phyloP scores from a whole-genome alignment of 306 rosid species.

The Castanea sativa region DNA sequence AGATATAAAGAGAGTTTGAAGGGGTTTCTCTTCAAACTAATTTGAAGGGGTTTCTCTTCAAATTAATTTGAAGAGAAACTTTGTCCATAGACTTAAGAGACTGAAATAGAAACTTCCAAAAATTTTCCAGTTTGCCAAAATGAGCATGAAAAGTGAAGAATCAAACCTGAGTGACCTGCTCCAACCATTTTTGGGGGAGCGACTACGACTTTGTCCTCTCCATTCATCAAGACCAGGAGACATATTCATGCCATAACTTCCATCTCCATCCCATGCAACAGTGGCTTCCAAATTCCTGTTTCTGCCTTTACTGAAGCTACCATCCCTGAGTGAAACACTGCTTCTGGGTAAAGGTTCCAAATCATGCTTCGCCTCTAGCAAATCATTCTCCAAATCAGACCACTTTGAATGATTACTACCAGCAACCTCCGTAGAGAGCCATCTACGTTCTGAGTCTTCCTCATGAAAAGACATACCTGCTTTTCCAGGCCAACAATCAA shows the following conservation, averaged over 20 bases:
- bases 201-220: slow-evolving; percentile 57
- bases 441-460: slow-evolving; percentile 43
- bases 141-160: not conserved
- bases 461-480: slow-evolving; percentile 26
- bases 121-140: not conserved
- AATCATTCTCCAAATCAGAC: slow-evolving; percentile 58
- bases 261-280: slow-evolving; percentile 64
- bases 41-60: too few relatives aligned
- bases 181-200: slow-evolving; percentile 71
- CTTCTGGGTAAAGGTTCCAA: slow-evolving; percentile 60
- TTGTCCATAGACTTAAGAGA: not conserved
- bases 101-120: not conserved
- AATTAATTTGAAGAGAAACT: too few relatives aligned
- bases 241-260: slow-evolving; percentile 49
- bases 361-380: slow-evolving; percentile 46
- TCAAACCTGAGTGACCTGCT: slow-evolving; percentile 65
- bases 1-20: too few relatives aligned
- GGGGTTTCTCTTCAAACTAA: too few relatives aligned
- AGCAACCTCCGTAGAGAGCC: slow-evolving; percentile 60
- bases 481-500: slow-evolving; percentile 39
- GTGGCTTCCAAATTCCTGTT: slow-evolving; percentile 44
- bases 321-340: slow-evolving; percentile 59
- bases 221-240: slow-evolving; percentile 81
- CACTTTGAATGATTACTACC: slow-evolving; percentile 59
- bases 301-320: slow-evolving; percentile 46